Evolutionary conservation across 139 green algal genomes (phyloP).

Genomic region (Chlorella sp.): DNA sequence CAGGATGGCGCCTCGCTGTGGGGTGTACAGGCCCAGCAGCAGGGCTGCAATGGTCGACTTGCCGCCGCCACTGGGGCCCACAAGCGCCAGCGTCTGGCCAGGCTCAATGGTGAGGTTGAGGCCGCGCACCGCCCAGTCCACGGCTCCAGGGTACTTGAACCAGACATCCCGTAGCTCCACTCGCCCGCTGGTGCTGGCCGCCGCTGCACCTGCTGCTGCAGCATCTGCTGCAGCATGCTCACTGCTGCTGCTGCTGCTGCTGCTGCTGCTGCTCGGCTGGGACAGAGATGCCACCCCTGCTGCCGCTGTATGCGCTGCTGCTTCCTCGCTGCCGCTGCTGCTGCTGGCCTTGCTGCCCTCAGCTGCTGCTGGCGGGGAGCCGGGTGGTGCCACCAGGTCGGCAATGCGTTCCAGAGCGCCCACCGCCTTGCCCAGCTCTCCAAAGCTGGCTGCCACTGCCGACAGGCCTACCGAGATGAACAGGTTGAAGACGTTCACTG

Average conservation of each 20-base stretch:
- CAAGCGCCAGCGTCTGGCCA: constrained; percentile 81
- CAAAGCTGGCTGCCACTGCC: constrained; percentile 32
- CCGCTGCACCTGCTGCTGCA: no score
- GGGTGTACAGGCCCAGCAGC: constrained; percentile 75
- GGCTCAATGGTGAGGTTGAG: constrained; percentile 72
- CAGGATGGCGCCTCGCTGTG: constrained; percentile 59
- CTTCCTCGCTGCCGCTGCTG: background rate
- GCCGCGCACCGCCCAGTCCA: constrained; percentile 61
- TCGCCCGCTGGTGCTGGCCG: background rate
- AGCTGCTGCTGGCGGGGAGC: background rate
- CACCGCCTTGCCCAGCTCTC: constrained; percentile 47
- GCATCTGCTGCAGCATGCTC: background rate
- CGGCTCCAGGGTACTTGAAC: constrained; percentile 77
- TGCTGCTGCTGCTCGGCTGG: background rate
- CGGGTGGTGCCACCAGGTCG: constrained; percentile 3
- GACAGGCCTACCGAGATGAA: constrained; percentile 45
- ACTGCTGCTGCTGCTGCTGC: background rate
- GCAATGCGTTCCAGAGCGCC: constrained; percentile 43
- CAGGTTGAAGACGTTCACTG: constrained; percentile 46
- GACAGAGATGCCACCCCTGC: no score
- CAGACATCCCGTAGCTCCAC: constrained; percentile 75
- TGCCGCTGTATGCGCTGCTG: background rate
- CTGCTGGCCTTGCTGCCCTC: background rate
- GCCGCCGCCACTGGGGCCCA: constrained; percentile 82
- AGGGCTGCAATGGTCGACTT: constrained; percentile 86